Evolutionary conservation across 768 basidiomycete species (phyloP).

Genomic region (Kwoniella newhampshirensis): DNA sequence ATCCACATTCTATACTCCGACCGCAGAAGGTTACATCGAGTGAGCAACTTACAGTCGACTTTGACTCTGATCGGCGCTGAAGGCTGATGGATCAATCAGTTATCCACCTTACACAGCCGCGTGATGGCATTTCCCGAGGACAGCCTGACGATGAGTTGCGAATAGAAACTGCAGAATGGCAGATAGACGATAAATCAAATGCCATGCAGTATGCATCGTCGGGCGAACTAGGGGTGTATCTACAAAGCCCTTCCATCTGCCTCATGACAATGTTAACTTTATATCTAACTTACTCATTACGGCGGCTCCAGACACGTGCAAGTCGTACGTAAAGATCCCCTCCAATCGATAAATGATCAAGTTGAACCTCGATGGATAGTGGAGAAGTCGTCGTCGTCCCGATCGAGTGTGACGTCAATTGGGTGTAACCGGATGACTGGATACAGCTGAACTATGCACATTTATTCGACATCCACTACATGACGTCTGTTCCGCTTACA

Average conservation of each 20-base stretch:
- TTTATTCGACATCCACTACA: neutral
- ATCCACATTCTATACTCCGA: slow-evolving; percentile 12
- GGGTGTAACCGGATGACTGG: neutral
- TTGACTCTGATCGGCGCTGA: too few relatives aligned
- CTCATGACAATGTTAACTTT: too few relatives aligned
- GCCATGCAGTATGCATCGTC: too few relatives aligned
- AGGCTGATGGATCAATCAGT: too few relatives aligned
- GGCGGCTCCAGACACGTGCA: neutral
- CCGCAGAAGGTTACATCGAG: slow-evolving; percentile 13
- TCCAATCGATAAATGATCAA: neutral
- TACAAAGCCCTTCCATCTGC: too few relatives aligned
- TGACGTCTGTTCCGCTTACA: neutral
- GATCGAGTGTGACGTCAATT: slow-evolving; percentile 14
- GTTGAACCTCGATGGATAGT: slow-evolving; percentile 1
- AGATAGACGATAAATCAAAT: too few relatives aligned
- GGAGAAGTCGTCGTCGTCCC: slow-evolving; percentile 3
- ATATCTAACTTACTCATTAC: too few relatives aligned
- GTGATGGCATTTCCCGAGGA: too few relatives aligned
- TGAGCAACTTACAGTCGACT: slow-evolving; percentile 4
- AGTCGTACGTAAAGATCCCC: slow-evolving; percentile 1
- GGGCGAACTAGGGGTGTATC: too few relatives aligned
- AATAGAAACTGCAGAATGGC: too few relatives aligned
- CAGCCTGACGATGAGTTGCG: too few relatives aligned
- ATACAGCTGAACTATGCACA: slow-evolving; percentile 1
- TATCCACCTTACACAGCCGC: too few relatives aligned